Conservation (phyloP, 768 basidiomycete species). For the Ephemerocybe angulata region DNA sequence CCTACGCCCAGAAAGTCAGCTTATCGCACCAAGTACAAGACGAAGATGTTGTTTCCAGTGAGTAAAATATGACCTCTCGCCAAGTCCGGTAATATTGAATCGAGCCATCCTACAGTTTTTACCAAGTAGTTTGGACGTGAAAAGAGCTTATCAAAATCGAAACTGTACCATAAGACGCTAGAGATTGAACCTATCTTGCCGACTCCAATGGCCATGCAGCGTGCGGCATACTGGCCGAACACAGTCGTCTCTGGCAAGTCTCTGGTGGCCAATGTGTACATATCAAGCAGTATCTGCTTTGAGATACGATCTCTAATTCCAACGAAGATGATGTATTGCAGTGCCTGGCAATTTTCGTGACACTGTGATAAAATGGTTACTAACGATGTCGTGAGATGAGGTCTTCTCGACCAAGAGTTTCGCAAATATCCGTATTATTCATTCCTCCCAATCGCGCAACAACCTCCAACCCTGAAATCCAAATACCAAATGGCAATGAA, state of each 20-base stretch:
- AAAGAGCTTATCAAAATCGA: no score
- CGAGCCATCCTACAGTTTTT: slow-evolving; percentile 30
- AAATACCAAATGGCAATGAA: no score
- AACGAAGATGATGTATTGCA: neutral
- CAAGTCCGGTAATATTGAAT: no score
- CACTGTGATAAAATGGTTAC: neutral
- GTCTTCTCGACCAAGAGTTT: neutral
- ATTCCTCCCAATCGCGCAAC: neutral
- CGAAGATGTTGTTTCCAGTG: slow-evolving; percentile 87
- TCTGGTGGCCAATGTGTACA: no score
- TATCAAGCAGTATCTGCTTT: no score
- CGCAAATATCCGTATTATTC: neutral
- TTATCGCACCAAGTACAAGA: slow-evolving; percentile 79
- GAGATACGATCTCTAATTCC: neutral
- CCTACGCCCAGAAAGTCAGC: slow-evolving; percentile 93
- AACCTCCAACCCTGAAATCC: no score
- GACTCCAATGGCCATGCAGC: no score
- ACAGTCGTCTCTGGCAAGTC: no score
- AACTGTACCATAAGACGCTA: no score
- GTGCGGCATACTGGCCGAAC: no score
- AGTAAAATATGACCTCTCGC: no score
- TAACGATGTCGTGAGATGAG: neutral
- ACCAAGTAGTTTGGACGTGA: slow-evolving; percentile 21
- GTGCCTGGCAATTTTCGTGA: neutral
- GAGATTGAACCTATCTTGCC: no score